phyloP scores from a whole-genome alignment of 2,329 filamentous ascomycete genomes.

The Diaporthe vaccinii region DNA sequence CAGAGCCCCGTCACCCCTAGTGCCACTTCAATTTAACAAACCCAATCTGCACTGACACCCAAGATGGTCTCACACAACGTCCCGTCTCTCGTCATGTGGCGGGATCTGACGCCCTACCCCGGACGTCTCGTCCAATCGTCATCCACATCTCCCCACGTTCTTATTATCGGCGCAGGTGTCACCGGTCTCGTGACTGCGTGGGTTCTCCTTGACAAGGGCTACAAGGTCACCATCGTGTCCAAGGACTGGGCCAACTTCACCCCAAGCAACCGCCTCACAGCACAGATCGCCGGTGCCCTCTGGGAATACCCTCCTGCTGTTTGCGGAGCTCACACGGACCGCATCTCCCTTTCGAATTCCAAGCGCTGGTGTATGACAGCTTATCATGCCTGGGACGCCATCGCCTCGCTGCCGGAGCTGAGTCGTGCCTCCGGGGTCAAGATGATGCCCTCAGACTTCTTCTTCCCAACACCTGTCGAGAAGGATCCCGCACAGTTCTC shows the following conservation, averaged over 20 bases:
- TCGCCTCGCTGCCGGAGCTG: slow-evolving; percentile 51
- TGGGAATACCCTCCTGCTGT: slow-evolving; percentile 62
- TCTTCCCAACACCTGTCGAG: slow-evolving; percentile 53
- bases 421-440: slow-evolving; percentile 52
- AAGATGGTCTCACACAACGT: slow-evolving; percentile 35
- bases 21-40: neutral
- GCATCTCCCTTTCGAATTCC: slow-evolving; percentile 54
- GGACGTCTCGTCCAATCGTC: slow-evolving; percentile 34
- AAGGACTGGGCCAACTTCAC: slow-evolving; percentile 55
- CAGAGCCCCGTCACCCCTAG: neutral
- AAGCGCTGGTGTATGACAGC: slow-evolving; percentile 57
- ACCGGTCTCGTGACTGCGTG: slow-evolving; percentile 54
- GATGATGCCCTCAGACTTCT: slow-evolving; percentile 56
- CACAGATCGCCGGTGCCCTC: slow-evolving; percentile 61
- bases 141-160: slow-evolving; percentile 35
- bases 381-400: slow-evolving; percentile 57
- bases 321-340: slow-evolving; percentile 58
- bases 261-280: slow-evolving; percentile 56
- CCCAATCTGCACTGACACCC: neutral
- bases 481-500: slow-evolving; percentile 49
- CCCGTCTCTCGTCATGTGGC: slow-evolving; percentile 40
- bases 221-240: slow-evolving; percentile 59
- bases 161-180: slow-evolving; percentile 38
- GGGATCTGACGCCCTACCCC: slow-evolving; percentile 39
- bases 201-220: slow-evolving; percentile 59